Percentiles rank a stretch among this genome's conserved stretches.
phyloP scores from a whole-genome alignment of 148 eudicot species.

The Rhododendron williamsianum region DNA sequence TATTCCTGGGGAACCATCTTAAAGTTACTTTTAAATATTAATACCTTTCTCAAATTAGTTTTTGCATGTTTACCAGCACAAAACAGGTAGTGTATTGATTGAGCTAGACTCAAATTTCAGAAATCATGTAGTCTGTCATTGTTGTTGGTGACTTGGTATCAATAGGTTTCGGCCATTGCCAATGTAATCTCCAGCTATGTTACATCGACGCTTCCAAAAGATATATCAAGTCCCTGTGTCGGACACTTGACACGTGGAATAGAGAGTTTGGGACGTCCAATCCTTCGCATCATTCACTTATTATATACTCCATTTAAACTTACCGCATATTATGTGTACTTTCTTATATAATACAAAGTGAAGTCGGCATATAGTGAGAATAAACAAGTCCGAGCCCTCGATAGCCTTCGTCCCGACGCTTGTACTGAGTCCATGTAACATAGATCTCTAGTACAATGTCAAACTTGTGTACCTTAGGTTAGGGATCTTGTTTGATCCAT shows the following conservation, averaged over 20 bases:
- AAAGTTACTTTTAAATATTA: neutral
- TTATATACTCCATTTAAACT: neutral
- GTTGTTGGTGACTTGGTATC: neutral
- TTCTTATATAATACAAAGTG: neutral
- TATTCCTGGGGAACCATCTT: neutral
- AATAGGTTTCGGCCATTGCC: neutral
- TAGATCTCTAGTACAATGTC: neutral
- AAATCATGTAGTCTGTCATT: neutral
- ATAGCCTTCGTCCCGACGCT: neutral
- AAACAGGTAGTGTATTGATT: neutral
- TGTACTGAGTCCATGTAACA: neutral
- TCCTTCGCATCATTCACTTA: neutral
- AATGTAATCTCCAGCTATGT: neutral
- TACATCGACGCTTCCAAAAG: neutral
- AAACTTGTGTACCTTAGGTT: neutral
- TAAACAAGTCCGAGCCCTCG: neutral
- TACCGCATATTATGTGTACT: neutral
- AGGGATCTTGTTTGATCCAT: neutral
- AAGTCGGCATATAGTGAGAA: neutral
- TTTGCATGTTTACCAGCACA: neutral
- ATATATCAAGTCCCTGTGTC: neutral
- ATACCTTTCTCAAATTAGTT: neutral
- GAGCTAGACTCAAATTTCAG: neutral
- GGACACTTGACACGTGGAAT: neutral
- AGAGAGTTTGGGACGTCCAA: neutral